Evolutionary conservation across 2,329 filamentous ascomycete genomes (phyloP).

Genomic region (Clonostachys byssicola): DNA sequence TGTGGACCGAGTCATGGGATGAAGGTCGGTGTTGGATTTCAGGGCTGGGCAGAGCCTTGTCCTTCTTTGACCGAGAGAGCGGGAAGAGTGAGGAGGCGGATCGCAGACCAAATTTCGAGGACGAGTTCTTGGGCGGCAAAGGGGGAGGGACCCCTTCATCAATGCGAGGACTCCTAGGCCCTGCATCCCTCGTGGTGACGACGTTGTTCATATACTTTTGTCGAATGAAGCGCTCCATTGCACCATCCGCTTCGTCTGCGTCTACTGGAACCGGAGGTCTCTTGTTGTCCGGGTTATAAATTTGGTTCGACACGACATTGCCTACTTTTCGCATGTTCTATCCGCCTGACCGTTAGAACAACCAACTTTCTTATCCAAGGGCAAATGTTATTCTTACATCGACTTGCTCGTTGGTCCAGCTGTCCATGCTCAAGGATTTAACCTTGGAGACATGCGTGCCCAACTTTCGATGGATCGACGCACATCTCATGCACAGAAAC

Average conservation of each 20-base stretch:
- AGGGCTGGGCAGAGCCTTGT: constrained; percentile 23
- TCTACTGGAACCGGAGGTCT: constrained; percentile 84
- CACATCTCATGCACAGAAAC: constrained; percentile 97
- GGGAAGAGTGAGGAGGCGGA: constrained; percentile 66
- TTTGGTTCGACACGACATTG: constrained; percentile 80
- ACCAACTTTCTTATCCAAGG: neutral
- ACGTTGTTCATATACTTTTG: constrained; percentile 79
- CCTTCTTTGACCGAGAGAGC: constrained; percentile 56
- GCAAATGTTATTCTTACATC: constrained; percentile 55
- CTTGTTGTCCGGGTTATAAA: constrained; percentile 82
- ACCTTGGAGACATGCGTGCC: constrained; percentile 98
- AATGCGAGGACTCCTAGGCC: constrained; percentile 39
- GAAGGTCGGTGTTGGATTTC: constrained; percentile 20
- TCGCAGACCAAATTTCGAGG: constrained; percentile 57
- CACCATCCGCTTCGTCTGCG: constrained; percentile 85
- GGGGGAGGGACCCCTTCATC: constrained; percentile 57
- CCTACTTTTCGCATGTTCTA: constrained; percentile 94
- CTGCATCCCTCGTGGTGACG: constrained; percentile 25
- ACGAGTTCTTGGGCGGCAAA: constrained; percentile 58
- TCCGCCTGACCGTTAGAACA: neutral
- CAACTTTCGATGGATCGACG: constrained; percentile 89
- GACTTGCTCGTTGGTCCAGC: constrained; percentile 92
- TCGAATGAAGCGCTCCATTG: constrained; percentile 92
- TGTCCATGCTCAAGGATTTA: constrained; percentile 98
- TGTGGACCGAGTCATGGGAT: constrained; percentile 46